A percentile compares a stretch with the other conserved stretches of the same genome.
Conservation (phyloP, 352 stramenopile genomes). For the Hyaloperonospora brassicae region DNA sequence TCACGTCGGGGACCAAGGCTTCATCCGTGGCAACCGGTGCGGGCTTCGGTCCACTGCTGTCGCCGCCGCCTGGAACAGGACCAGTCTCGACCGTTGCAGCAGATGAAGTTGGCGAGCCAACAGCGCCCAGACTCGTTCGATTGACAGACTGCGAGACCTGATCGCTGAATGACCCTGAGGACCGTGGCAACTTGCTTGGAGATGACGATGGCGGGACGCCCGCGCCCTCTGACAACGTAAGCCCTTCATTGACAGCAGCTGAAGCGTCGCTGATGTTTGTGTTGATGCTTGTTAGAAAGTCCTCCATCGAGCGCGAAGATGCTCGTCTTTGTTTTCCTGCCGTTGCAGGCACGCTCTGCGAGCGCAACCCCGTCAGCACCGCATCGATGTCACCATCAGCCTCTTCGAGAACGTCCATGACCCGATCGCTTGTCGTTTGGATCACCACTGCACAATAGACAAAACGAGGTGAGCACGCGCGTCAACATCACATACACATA, state of each 20-base stretch:
- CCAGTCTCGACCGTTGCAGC: constrained; percentile 9
- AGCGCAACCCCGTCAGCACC: constrained; percentile 51
- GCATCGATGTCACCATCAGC: constrained; percentile 55
- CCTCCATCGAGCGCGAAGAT: constrained; percentile 56
- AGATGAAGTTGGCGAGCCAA: constrained; percentile 18
- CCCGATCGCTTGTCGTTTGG: constrained; percentile 57
- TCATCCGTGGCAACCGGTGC: constrained; percentile 9
- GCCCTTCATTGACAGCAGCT: constrained; percentile 19
- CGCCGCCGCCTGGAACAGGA: constrained; percentile 15
- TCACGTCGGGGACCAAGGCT: constrained; percentile 20
- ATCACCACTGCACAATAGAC: constrained; percentile 51
- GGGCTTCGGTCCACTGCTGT: constrained; percentile 6
- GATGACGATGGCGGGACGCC: constrained; percentile 32
- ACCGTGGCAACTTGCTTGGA: constrained; percentile 27
- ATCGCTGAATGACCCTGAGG: constrained; percentile 30
- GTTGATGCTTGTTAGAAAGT: constrained; percentile 60
- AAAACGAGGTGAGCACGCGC: constrained; percentile 5
- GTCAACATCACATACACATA: background rate
- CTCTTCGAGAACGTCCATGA: constrained; percentile 65
- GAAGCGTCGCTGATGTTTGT: constrained; percentile 37
- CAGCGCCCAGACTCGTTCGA: constrained; percentile 24
- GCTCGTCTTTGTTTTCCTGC: constrained; percentile 34
- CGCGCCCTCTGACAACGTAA: constrained; percentile 21
- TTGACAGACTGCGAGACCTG: constrained; percentile 22
- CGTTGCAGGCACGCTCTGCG: constrained; percentile 39